Conservation (phyloP, 805 yeast species). For the Ogataea parapolymorpha region DNA sequence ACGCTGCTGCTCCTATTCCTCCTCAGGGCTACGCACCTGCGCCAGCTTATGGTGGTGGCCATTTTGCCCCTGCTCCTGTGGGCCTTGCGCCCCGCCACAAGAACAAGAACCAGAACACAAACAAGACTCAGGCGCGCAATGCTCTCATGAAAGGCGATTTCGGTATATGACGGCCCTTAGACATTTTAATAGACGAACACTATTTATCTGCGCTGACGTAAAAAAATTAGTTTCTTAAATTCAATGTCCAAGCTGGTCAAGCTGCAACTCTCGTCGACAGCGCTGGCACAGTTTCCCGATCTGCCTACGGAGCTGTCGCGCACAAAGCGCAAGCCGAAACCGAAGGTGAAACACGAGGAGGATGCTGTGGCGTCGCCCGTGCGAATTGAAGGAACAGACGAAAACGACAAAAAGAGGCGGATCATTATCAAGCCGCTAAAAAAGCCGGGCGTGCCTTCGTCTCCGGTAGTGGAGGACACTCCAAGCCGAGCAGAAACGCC, state of each 20-base stretch:
- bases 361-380: slow-evolving; percentile 17
- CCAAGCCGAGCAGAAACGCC: slow-evolving; percentile 24
- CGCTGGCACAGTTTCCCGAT: slow-evolving; percentile 11
- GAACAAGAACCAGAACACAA: slow-evolving; percentile 29
- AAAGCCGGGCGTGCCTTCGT: slow-evolving; percentile 10
- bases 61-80: slow-evolving; percentile 42
- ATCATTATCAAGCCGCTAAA: slow-evolving; percentile 8
- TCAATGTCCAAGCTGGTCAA: slow-evolving; percentile 15
- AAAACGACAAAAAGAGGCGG: slow-evolving; percentile 8
- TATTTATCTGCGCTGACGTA: background rate
- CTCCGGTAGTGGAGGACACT: slow-evolving; percentile 11
- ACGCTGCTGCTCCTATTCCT: background rate
- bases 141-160: slow-evolving; percentile 65
- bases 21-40: background rate
- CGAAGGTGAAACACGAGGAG: slow-evolving; percentile 14
- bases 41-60: slow-evolving; percentile 16
- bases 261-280: slow-evolving; percentile 13
- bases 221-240: slow-evolving; percentile 1
- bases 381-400: slow-evolving; percentile 18
- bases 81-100: slow-evolving; percentile 47
- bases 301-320: slow-evolving; percentile 11
- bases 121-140: slow-evolving; percentile 57
- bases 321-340: slow-evolving; percentile 5
- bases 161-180: slow-evolving; percentile 46
- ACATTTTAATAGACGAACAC: background rate